A percentile compares a stretch with the other conserved stretches of the same genome.
Conservation (phyloP, 176 grass and related monocot genomes). For the Phragmites australis region DNA sequence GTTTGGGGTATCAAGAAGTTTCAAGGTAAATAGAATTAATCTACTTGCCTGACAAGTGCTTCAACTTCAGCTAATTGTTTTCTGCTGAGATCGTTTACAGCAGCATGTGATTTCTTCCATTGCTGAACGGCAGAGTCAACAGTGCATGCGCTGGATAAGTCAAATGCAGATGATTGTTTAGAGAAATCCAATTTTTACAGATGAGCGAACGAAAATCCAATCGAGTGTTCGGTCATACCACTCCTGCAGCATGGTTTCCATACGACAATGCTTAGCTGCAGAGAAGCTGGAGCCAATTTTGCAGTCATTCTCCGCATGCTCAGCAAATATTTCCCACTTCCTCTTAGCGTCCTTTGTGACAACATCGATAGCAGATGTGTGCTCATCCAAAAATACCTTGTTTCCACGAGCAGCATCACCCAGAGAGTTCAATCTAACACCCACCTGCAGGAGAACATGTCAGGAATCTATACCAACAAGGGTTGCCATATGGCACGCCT, state of each 20-base stretch:
- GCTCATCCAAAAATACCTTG: slow-evolving; percentile 75
- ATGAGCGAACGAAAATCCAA: neutral
- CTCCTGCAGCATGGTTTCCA: slow-evolving; percentile 76
- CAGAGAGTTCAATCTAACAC: slow-evolving; percentile 61
- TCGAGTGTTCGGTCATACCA: slow-evolving; percentile 45
- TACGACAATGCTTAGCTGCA: slow-evolving; percentile 83
- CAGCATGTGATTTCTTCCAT: slow-evolving; percentile 74
- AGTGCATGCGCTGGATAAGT: slow-evolving; percentile 55
- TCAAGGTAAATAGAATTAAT: slow-evolving; percentile 7
- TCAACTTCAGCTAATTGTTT: slow-evolving; percentile 86
- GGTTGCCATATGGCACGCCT: neutral
- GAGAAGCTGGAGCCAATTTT: slow-evolving; percentile 68
- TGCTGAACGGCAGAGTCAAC: slow-evolving; percentile 69
- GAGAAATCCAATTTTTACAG: neutral
- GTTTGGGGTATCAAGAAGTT: neutral
- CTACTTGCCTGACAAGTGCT: slow-evolving; percentile 65
- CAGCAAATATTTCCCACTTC: slow-evolving; percentile 90
- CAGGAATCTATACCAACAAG: neutral
- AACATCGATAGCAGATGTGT: slow-evolving; percentile 56
- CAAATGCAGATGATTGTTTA: slow-evolving; percentile 23
- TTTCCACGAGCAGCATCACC: slow-evolving; percentile 62
- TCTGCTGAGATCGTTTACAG: slow-evolving; percentile 62
- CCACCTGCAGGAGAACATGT: slow-evolving; percentile 57
- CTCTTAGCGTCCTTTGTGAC: slow-evolving; percentile 86
- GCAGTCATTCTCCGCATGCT: slow-evolving; percentile 71